These are phyloP conservation scores for Penicillium paxilli DNA, from an alignment of 495 filamentous ascomycete species.

Conservation along the genomic window DNA sequence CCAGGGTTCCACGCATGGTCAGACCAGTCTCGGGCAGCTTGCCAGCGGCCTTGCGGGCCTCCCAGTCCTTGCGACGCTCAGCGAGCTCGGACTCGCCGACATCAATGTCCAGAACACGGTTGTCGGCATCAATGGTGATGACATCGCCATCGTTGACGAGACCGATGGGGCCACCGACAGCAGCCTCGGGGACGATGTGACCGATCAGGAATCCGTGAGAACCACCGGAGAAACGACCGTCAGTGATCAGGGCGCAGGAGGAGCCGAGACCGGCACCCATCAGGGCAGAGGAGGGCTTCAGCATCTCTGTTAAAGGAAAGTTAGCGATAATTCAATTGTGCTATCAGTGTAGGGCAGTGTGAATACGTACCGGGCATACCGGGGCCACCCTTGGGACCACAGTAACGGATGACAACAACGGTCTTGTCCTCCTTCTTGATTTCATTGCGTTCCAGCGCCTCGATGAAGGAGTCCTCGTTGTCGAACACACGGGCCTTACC, in stretches of 20 bases:
- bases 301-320: conserved; percentile 59
- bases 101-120: conserved; percentile 49
- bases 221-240: conserved; percentile 49
- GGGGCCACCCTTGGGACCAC: conserved; percentile 91
- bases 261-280: conserved; percentile 86
- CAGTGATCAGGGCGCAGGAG: conserved; percentile 51
- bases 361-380: conserved; percentile 75
- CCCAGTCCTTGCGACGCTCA: conserved; percentile 63
- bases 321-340: background rate
- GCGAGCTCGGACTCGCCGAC: conserved; percentile 60
- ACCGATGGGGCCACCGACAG: conserved; percentile 57
- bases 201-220: conserved; percentile 56
- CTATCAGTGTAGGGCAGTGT: background rate
- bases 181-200: conserved; percentile 58
- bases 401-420: conserved; percentile 96
- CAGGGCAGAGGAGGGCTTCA: conserved; percentile 82
- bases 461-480: conserved; percentile 77
- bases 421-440: conserved; percentile 97
- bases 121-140: conserved; percentile 56
- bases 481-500: conserved; percentile 90
- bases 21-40: conserved; percentile 36
- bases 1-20: conserved; percentile 73
- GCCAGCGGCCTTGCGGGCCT: conserved; percentile 36
- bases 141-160: conserved; percentile 56
- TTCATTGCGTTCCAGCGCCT: conserved; percentile 72